Base-by-base conservation (phyloP, 345 rosid species). In the Psidium guajava region DNA sequence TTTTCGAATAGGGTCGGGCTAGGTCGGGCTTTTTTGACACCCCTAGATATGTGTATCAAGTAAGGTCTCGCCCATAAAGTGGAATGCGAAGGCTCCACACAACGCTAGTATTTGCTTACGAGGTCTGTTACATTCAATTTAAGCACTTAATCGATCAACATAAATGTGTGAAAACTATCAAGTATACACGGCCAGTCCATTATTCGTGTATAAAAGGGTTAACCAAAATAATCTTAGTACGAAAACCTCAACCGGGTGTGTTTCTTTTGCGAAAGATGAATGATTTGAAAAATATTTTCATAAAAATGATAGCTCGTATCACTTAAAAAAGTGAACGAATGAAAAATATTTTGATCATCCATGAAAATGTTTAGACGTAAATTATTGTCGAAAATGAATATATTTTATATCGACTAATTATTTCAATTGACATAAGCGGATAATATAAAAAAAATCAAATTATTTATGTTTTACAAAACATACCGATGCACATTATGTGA, bases 391-490 rank as follows among this genome's bases (percentile, higher is more conserved):
- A 15, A 28, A 16, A 28, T 27, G 5, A 61, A 61, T 27, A 15
- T 3, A 15, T 3, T 3, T 61, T 61, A 15, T 5, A 28, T 28
- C 28, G 16, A 16, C 8, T 54, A 54, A 64, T 54, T 54, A 54
- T 7, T 54, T 54, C 4, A 54, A 54, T 54, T 54, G 24, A 20
- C 3, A 28, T 28, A 64, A 64, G 2, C 2, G 0, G 8, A 15
- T 64, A 15, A 14, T 28, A 47, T 47, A 7, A 47, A 47, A 47
- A 47, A 47, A 47, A 47, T 15, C 1, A 61, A 15, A 61, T 61
- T 0, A 6, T 28, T 61, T 0, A 28, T 1, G 8, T 28, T 61
- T 59, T 2, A 8, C 2, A 0, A 59, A 59, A 13, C 27, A 16
- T 27, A 59, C 5, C 1, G 20, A 59, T 59, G 8, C 0, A 0